Base-by-base conservation (phyloP, 2,329 filamentous ascomycete species). In the Trichophyton benhamiae region DNA sequence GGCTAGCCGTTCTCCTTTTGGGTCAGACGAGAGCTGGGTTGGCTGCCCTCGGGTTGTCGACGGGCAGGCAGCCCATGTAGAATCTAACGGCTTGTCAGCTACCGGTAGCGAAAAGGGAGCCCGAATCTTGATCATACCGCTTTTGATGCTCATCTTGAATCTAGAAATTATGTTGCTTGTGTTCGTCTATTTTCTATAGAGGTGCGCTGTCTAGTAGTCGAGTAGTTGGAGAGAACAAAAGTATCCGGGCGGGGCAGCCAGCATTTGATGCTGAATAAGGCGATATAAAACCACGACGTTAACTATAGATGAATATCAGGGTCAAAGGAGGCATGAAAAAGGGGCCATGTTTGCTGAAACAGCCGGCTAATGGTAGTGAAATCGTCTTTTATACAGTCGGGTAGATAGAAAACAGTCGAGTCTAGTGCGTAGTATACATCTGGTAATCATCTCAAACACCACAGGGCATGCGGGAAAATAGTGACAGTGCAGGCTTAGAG, bases 1-100 rank as follows among this genome's bases (percentile, higher is more conserved):
- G 63, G 90, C 88, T 76, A 99, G 86, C 66, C 89, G 84, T 77
- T 96, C 87, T 66, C 94, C 92, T 75, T 95, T 96, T 65, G 87
- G 77, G 74, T 97, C 92, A 49, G 85, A 83, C 42, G 90, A 95
- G 58, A 99, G 85, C 71, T 89, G 89, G 11, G 92, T 96, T 63
- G 92, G 87, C 72, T 91, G 87, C 63, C 91, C 92, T 67, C 94
- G 85, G 61, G 83, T 85, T 30, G 92, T 96, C 61, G 84, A 85
- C 60, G 94, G 94, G 65, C 87, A 83, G 33, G 94, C 87, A 53
- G 91, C 94, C 75, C 95, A 87, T 69, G 95, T 92, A 73, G 81
- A 80, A 65, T 84, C 84, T 86, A 68, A 59, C 60, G 3, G n/a
- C 52, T 9, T 57, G 65, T 70, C 63, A 69, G 64, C 59, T 22